Conservation (phyloP, 306 rosid genomes). For the Prunus davidiana region DNA sequence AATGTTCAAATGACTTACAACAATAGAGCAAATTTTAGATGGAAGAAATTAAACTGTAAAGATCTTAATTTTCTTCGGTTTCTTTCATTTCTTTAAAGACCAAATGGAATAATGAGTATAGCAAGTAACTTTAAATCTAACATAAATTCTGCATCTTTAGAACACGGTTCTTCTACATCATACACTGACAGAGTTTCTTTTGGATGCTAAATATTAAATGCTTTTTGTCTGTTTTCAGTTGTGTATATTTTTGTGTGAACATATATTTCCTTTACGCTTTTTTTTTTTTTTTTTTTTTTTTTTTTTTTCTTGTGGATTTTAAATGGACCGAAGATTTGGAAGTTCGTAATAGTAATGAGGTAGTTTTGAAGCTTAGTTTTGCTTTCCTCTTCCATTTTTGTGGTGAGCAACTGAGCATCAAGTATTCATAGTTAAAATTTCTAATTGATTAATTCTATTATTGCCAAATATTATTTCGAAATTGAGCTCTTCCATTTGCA, state of each 20-base stretch:
- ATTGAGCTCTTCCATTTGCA: conserved; percentile 17
- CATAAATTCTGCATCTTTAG: too few relatives aligned
- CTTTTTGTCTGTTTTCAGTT: not conserved
- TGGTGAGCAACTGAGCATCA: not conserved
- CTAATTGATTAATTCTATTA: conserved; percentile 9
- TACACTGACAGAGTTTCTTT: not conserved
- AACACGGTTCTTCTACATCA: not conserved
- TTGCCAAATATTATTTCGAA: conserved; percentile 2
- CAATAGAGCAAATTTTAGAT: not conserved
- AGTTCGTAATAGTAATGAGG: not conserved
- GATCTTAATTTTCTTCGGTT: too few relatives aligned
- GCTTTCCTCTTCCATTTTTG: not conserved
- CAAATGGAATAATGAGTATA: too few relatives aligned
- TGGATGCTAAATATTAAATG: not conserved
- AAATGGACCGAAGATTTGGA: not conserved
- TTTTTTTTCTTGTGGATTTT: not conserved
- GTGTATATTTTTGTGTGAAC: not conserved
- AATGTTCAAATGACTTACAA: not conserved
- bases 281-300: not conserved
- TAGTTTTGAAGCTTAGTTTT: too few relatives aligned
- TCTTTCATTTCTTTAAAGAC: too few relatives aligned
- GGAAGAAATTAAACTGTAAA: too few relatives aligned
- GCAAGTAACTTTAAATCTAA: too few relatives aligned
- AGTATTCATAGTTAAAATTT: not conserved
- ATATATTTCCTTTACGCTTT: not conserved